phyloP scores from a whole-genome alignment of 768 basidiomycete species.

The Lactarius deliciosus region DNA sequence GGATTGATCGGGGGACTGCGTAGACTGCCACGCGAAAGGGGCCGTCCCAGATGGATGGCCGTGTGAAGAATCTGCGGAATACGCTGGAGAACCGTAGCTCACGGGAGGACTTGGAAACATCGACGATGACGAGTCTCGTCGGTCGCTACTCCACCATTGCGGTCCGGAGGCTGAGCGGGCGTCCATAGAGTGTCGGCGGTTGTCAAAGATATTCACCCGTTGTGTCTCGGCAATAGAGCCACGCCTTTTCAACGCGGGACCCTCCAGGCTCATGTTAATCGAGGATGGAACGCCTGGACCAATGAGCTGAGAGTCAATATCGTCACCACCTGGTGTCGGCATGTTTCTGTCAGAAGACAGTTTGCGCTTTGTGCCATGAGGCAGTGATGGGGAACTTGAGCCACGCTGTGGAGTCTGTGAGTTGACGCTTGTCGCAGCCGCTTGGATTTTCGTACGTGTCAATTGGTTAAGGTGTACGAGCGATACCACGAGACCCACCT shows the following conservation, averaged over 20 bases:
- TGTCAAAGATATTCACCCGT: conserved; percentile 69
- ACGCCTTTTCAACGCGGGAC: conserved; percentile 76
- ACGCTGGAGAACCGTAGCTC: conserved; percentile 52
- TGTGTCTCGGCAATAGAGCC: conserved; percentile 81
- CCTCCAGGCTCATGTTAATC: conserved; percentile 59
- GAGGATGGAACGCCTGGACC: conserved; percentile 66
- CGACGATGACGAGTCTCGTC: conserved; percentile 73
- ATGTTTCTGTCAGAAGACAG: conserved; percentile 67
- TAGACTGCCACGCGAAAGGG: conserved; percentile 71
- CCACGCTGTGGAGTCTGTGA: conserved; percentile 29
- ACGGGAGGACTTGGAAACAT: conserved; percentile 63
- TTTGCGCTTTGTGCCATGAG: conserved; percentile 78
- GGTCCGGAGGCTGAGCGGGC: conserved; percentile 43
- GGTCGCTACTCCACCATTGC: conserved; percentile 63
- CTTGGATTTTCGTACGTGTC: conserved; percentile 21
- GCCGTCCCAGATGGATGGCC: conserved; percentile 60
- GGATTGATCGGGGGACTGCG: conserved; percentile 40
- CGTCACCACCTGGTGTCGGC: conserved; percentile 55
- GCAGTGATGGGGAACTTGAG: conserved; percentile 30
- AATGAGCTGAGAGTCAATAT: conserved; percentile 63
- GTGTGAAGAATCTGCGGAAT: conserved; percentile 65
- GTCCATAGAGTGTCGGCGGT: conserved; percentile 72
- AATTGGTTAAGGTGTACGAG: conserved; percentile 25
- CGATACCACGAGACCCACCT: conserved; percentile 29
- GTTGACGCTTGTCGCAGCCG: conserved; percentile 45